Conservation (phyloP, 2,329 filamentous ascomycete species). For the Aspergillus fischeri region DNA sequence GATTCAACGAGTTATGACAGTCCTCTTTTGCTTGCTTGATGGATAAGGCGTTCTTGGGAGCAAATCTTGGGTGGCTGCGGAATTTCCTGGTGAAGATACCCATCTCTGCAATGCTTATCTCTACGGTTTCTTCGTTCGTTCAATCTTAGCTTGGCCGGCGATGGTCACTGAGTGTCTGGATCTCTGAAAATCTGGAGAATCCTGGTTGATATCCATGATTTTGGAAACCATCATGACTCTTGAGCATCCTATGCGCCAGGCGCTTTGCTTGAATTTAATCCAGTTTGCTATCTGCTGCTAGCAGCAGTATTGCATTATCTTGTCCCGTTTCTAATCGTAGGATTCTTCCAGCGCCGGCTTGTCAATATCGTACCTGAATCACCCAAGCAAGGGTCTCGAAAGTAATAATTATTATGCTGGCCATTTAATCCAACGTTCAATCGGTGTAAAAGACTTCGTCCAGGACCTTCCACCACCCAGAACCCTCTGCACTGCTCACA, state of each 20-base stretch:
- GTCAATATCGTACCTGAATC: background rate
- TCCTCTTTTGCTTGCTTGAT: conserved; percentile 7
- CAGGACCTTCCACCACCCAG: conserved; percentile 34
- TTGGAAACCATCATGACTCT: conserved; percentile 3
- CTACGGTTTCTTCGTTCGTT: conserved; percentile 9
- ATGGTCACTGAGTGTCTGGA: background rate
- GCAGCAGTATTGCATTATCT: background rate
- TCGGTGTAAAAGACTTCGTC: conserved; percentile 35
- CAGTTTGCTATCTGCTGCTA: background rate
- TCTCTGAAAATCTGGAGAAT: conserved; percentile 1
- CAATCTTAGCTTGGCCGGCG: background rate
- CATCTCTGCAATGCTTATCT: conserved; percentile 17
- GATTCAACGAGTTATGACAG: conserved; percentile 19
- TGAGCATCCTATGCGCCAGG: background rate
- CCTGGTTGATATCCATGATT: conserved; percentile 1
- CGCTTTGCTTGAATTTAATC: background rate
- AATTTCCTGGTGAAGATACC: conserved; percentile 23
- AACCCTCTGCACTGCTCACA: conserved; percentile 30
- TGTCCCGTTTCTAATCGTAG: background rate
- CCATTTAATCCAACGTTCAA: conserved; percentile 3
- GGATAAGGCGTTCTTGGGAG: conserved; percentile 20
- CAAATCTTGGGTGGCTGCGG: conserved; percentile 11
- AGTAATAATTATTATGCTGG: too few species aligned
- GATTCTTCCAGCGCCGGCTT: background rate
- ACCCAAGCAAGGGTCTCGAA: too few species aligned